Conservation (phyloP, 2,329 filamentous ascomycete species). For the Fusarium sp. region DNA sequence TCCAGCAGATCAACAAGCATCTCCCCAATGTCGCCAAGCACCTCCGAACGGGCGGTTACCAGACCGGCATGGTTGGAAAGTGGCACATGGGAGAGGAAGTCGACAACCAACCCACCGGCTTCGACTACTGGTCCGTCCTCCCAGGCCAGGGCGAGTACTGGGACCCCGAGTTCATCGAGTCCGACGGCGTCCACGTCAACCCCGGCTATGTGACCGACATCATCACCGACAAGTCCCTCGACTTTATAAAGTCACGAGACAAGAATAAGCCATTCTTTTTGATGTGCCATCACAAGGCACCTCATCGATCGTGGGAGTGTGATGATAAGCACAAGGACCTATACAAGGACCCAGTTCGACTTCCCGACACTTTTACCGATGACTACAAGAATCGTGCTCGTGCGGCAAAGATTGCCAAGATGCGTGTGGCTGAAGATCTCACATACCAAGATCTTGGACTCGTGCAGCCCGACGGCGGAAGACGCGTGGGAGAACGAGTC, state of each 20-base stretch:
- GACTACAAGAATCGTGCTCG: slow-evolving; percentile 66
- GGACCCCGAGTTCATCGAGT: slow-evolving; percentile 62
- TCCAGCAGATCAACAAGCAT: slow-evolving; percentile 57
- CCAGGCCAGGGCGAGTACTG: slow-evolving; percentile 65
- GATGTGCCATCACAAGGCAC: slow-evolving; percentile 69
- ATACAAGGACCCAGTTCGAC: slow-evolving; percentile 58
- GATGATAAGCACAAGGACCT: slow-evolving; percentile 60
- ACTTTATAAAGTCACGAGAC: slow-evolving; percentile 52
- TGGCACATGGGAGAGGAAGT: slow-evolving; percentile 64
- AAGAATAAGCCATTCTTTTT: slow-evolving; percentile 61
- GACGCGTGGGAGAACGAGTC: slow-evolving; percentile 51
- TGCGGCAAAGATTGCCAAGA: slow-evolving; percentile 62
- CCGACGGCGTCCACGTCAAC: slow-evolving; percentile 46
- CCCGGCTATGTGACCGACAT: slow-evolving; percentile 64
- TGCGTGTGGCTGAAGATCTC: slow-evolving; percentile 62
- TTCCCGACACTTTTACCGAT: slow-evolving; percentile 65
- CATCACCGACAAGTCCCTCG: slow-evolving; percentile 62
- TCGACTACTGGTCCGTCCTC: slow-evolving; percentile 63
- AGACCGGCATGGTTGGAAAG: slow-evolving; percentile 65
- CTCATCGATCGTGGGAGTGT: slow-evolving; percentile 64
- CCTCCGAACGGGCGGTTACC: slow-evolving; percentile 59
- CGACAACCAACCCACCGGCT: slow-evolving; percentile 60
- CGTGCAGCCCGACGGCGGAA: slow-evolving; percentile 62
- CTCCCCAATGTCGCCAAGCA: slow-evolving; percentile 64
- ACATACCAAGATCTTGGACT: slow-evolving; percentile 64